Evolutionary conservation across 805 yeast genomes (phyloP), one percentile per base, ranked within the genome.

Genomic region (Schwanniomyces vanrijiae): DNA sequence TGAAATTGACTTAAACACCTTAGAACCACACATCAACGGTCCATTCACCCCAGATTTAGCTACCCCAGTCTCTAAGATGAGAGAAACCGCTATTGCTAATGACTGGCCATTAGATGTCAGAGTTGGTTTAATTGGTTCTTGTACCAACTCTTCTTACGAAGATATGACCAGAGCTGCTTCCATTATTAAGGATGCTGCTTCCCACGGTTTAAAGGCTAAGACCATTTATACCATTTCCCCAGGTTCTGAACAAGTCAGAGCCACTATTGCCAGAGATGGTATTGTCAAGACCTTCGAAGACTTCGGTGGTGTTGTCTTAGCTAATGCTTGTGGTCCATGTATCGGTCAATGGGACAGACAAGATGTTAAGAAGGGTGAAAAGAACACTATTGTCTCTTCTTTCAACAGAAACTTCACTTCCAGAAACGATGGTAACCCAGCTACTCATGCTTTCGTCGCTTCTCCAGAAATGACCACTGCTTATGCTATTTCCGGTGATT

Each of bases 271-370:
- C 68, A 86, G 96, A 72, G 98, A 92, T 70, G 97, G 98, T 53
- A 86, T 88, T 70, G 82, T 92, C 59, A 77, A 86, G 59, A 86
- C 94, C 57, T 90, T 92, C 73, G 83, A 85, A 65, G 90, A 89
- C 63, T 88, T 86, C 61, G 97, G 97, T 59, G 98, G 96, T 68
- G 80, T 86, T 51, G 97, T 92, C 46, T 78, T 92, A 66, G 97
- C 98, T 52, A 92, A 92, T 68, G 98, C 98, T 49, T 92, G 98
- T 80, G 98, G 98, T 65, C 98, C 98, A 66, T 91, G 98, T 82
- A 91, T 91, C 66, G 98, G 98, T 65, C 97, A 92, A 80, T 92
- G 98, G 98, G 97, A 91, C 71, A 87, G 98, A 75, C 87, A 80
- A 64, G 91, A 88, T 69, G 83, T 89, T 70, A 84, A 88, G 78